A percentile compares a stretch with the other conserved stretches of the same genome.
Conservation (phyloP, 139 green algal genomes). For the Micractinium conductrix region DNA sequence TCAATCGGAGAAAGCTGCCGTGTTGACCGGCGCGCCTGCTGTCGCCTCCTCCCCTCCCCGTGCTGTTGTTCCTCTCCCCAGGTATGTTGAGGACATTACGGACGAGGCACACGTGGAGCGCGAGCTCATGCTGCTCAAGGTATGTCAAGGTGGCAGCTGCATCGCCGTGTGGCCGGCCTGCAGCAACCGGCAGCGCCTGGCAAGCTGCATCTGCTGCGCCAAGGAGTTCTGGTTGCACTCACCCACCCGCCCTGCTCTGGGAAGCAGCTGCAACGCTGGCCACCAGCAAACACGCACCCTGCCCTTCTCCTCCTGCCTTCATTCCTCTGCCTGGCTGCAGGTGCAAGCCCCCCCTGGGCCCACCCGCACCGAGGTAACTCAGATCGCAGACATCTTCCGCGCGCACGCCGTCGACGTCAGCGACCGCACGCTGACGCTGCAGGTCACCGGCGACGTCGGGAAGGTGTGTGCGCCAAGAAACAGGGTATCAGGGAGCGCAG, state of each 20-base stretch:
- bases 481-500: too few relatives aligned
- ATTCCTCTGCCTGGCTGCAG: not conserved
- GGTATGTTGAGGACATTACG: slow-evolving; percentile 97
- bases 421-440: slow-evolving; percentile 70
- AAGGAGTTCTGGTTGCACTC: not conserved
- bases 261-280: too few relatives aligned
- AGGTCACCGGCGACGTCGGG: slow-evolving; percentile 88
- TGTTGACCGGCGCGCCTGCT: too few relatives aligned
- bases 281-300: too few relatives aligned
- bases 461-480: slow-evolving; percentile 83
- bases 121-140: slow-evolving; percentile 95
- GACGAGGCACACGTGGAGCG: slow-evolving; percentile 71
- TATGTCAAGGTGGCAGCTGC: slow-evolving; percentile 37
- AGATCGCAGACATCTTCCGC: slow-evolving; percentile 94
- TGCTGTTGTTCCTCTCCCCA: too few relatives aligned
- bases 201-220: not conserved
- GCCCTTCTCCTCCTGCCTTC: too few relatives aligned
- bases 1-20: too few relatives aligned
- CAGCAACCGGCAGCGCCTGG: not conserved
- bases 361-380: slow-evolving; percentile 84
- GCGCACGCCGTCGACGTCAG: slow-evolving; percentile 89
- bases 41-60: too few relatives aligned
- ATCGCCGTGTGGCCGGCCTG: not conserved
- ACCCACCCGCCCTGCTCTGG: not conserved
- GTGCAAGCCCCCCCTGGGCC: slow-evolving; percentile 60